Conservation (phyloP, 2,329 filamentous ascomycete genomes). For the Trichoderma atroviride region DNA sequence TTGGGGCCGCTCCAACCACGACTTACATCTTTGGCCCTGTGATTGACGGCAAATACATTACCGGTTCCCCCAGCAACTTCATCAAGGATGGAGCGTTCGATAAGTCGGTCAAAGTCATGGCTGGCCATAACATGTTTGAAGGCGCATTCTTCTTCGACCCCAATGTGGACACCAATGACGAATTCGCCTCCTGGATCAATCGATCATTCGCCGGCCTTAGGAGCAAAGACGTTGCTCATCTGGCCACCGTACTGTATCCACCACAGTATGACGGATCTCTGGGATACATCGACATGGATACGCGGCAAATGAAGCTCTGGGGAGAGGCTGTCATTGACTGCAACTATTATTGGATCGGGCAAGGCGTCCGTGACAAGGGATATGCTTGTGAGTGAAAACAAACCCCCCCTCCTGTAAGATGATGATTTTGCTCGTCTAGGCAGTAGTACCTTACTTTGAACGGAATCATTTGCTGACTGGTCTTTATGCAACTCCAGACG, state of each 20-base stretch:
- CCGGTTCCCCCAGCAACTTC: not conserved
- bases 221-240: not conserved
- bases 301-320: not conserved
- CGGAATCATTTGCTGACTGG: not conserved
- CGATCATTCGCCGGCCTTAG: not conserved
- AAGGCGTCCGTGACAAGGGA: not conserved
- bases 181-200: not conserved
- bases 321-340: not conserved
- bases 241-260: not conserved
- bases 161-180: not conserved
- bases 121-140: constrained; percentile 1
- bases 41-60: not conserved
- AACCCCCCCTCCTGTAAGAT: not conserved
- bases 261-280: constrained; percentile 4
- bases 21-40: not conserved
- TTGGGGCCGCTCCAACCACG: not conserved
- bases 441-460: not conserved
- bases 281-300: not conserved
- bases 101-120: not conserved
- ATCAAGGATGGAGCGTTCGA: not conserved
- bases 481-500: not conserved
- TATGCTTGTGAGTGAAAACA: not conserved
- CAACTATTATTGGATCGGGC: not conserved
- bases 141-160: not conserved
- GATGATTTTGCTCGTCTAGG: not conserved